Evolutionary conservation across 495 filamentous ascomycete species (phyloP).

Genomic region (Neurospora africana): DNA sequence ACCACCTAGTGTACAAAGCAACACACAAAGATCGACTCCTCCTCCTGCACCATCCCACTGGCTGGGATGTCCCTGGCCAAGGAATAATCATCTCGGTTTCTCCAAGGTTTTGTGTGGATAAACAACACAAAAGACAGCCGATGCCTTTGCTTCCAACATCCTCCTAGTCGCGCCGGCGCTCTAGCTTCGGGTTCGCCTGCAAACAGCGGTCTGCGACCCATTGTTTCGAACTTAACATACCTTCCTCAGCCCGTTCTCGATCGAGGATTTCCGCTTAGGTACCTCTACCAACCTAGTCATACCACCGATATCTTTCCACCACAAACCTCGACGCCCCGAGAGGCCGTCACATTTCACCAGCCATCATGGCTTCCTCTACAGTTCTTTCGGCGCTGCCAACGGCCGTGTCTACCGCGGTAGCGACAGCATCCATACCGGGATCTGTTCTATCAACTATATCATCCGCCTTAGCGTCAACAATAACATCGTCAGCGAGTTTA

Average conservation of each 20-base stretch:
- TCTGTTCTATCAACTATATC: neutral
- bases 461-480: neutral
- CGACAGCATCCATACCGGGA: slow-evolving; percentile 1
- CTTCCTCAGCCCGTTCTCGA: neutral
- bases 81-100: neutral
- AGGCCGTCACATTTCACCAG: neutral
- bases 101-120: neutral
- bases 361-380: neutral
- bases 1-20: neutral
- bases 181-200: neutral
- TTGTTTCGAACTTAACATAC: neutral
- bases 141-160: neutral
- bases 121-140: neutral
- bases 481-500: slow-evolving; percentile 1
- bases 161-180: neutral
- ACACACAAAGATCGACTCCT: neutral
- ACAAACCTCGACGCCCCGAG: neutral
- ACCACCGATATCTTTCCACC: neutral
- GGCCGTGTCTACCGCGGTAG: neutral
- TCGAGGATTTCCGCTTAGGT: neutral
- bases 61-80: neutral
- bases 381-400: neutral
- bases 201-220: neutral
- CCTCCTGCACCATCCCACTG: neutral
- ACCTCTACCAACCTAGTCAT: neutral